Percentiles rank a stretch among this genome's conserved stretches.
phyloP scores from a whole-genome alignment of 23 red algal genomes.

The Gracilariopsis chorda region DNA sequence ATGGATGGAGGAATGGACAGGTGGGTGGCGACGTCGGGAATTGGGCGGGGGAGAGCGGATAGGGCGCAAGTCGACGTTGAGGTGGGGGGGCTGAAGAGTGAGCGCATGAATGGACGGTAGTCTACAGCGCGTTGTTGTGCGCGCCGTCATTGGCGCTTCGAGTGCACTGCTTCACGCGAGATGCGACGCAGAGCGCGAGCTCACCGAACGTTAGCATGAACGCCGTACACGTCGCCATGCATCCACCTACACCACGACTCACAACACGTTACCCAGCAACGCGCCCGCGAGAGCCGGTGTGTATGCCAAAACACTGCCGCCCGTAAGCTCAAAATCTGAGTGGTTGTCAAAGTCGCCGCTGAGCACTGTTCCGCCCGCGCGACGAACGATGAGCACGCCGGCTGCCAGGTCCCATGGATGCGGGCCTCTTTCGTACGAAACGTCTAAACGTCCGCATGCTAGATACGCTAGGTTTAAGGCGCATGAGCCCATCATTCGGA shows the following conservation, averaged over 20 bases:
- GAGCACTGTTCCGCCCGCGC: constrained; percentile 73
- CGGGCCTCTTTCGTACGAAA: constrained; percentile 67
- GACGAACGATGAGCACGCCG: constrained; percentile 64
- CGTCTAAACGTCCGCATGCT: constrained; percentile 68
- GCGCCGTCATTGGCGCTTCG: too few relatives aligned
- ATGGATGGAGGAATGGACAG: not conserved
- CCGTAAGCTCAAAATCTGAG: not conserved
- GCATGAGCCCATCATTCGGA: constrained; percentile 68
- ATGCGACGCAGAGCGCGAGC: not conserved
- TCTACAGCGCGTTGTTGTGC: too few relatives aligned
- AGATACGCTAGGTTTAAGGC: constrained; percentile 68
- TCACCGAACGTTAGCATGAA: not conserved
- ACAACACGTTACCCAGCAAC: too few relatives aligned
- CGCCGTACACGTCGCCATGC: not conserved
- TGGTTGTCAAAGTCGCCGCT: not conserved
- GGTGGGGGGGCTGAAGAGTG: not conserved
- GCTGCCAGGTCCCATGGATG: constrained; percentile 88
- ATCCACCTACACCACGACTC: too few relatives aligned
- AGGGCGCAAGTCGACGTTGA: too few relatives aligned
- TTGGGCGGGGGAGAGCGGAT: too few relatives aligned
- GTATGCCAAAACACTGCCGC: not conserved
- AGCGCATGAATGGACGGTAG: too few relatives aligned
- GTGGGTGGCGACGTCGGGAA: not conserved
- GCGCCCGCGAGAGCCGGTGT: constrained; percentile 5
- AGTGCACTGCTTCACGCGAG: too few relatives aligned